These are phyloP conservation scores for Peniophora sp. DNA, from an alignment of 1,284 basidiomycete genomes.

Conservation along the genomic window DNA sequence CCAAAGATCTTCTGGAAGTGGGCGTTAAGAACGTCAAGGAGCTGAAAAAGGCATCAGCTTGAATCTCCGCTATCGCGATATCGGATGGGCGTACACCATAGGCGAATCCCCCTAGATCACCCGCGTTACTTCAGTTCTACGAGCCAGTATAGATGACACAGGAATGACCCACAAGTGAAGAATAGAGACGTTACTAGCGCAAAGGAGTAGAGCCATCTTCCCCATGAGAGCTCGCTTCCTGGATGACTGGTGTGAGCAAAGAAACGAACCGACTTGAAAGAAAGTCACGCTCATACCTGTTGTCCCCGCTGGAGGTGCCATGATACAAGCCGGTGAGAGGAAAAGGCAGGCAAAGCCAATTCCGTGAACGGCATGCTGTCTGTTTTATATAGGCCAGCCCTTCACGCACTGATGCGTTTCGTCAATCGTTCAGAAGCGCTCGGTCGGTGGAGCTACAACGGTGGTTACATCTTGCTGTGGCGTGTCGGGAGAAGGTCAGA, in stretches of 20 bases:
- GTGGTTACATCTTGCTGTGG: no score
- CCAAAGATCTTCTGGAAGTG: slow-evolving; percentile 71
- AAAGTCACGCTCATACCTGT: no score
- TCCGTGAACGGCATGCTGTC: no score
- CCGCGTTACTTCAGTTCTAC: neutral
- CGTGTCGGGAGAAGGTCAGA: no score
- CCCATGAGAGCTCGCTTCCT: slow-evolving; percentile 31
- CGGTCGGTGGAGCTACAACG: no score
- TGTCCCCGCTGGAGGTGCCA: no score
- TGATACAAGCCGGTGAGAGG: no score
- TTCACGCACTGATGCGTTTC: no score
- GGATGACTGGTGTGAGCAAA: neutral
- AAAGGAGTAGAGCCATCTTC: slow-evolving; percentile 52
- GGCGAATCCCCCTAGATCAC: slow-evolving; percentile 54
- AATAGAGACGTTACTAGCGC: slow-evolving; percentile 71
- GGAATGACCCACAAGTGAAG: slow-evolving; percentile 58
- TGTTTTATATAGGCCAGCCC: no score
- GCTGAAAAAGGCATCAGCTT: slow-evolving; percentile 27
- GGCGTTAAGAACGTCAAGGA: slow-evolving; percentile 80
- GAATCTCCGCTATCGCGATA: slow-evolving; percentile 9
- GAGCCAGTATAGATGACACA: neutral
- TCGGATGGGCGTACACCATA: slow-evolving; percentile 45
- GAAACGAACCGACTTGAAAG: no score
- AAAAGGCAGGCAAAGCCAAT: no score
- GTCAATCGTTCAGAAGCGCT: no score